Evolutionary conservation across 306 rosid genomes (phyloP).

Genomic region (Quercus berberidifolia): DNA sequence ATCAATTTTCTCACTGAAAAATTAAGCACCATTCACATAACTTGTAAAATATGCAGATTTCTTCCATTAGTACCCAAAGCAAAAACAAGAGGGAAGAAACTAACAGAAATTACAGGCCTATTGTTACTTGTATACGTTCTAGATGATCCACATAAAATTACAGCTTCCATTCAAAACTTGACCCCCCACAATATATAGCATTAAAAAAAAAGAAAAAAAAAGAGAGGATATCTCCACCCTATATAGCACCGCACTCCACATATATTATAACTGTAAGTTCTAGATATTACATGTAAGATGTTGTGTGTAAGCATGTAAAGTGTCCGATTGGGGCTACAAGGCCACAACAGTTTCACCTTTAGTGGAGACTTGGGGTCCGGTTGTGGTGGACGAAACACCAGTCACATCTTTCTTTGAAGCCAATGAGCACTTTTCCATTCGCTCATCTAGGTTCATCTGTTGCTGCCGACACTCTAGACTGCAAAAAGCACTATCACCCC

Average conservation of each 20-base stretch:
- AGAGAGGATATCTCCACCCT: not conserved
- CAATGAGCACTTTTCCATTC: constrained; percentile 52
- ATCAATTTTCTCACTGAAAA: constrained; percentile 5
- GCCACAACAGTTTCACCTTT: constrained; percentile 60
- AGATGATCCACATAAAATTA: not conserved
- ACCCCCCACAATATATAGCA: not conserved
- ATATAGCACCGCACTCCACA: not conserved
- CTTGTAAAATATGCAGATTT: constrained; percentile 10
- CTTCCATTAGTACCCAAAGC: not conserved
- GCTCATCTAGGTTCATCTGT: constrained; percentile 84
- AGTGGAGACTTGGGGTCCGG: constrained; percentile 33
- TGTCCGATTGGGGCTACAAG: constrained; percentile 15
- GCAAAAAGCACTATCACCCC: constrained; percentile 88
- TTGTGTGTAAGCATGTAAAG: constrained; percentile 1
- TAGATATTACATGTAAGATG: not conserved
- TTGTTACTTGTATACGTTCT: not conserved
- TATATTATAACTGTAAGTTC: not conserved
- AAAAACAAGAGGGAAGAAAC: not conserved
- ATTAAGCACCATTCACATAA: not conserved
- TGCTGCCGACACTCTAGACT: constrained; percentile 86
- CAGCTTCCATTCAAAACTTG: not conserved
- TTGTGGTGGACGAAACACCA: constrained; percentile 13
- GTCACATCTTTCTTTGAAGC: constrained; percentile 46
- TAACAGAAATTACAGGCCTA: constrained; percentile 1
- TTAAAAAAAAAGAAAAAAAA: too few relatives aligned